These are phyloP conservation scores for Magnaporthiopsis incrustans DNA, from an alignment of 2,329 filamentous ascomycete genomes.

Conservation along the genomic window DNA sequence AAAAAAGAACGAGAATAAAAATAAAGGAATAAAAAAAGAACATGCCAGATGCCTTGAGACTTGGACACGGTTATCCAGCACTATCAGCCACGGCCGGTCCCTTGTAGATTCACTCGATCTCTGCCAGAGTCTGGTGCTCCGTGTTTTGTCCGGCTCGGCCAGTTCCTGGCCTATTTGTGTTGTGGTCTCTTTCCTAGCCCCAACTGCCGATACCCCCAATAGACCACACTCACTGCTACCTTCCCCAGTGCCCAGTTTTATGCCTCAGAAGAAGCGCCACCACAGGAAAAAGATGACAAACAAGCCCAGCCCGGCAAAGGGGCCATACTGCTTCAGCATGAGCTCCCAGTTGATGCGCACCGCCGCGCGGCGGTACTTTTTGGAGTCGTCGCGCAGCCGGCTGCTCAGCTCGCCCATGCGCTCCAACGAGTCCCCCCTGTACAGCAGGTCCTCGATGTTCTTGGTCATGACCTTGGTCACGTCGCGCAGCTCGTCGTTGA, in stretches of 20 bases:
- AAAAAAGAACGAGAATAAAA: neutral
- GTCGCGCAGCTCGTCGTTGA: slow-evolving; percentile 95
- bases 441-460: slow-evolving; percentile 97
- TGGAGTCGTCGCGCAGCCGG: slow-evolving; percentile 81
- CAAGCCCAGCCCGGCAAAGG: slow-evolving; percentile 72
- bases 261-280: slow-evolving; percentile 77
- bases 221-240: neutral
- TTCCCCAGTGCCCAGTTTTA: neutral
- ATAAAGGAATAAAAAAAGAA: neutral
- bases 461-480: slow-evolving; percentile 99
- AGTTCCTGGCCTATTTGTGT: neutral
- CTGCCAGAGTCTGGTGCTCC: too few relatives aligned
- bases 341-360: slow-evolving; percentile 98
- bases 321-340: slow-evolving; percentile 92
- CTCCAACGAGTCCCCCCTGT: slow-evolving; percentile 88
- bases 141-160: too few relatives aligned
- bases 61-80: neutral
- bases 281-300: slow-evolving; percentile 82
- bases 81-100: neutral
- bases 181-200: neutral
- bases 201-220: neutral
- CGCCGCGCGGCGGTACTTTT: slow-evolving; percentile 87
- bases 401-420: slow-evolving; percentile 94
- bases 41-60: neutral
- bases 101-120: too few relatives aligned